Conservation (phyloP, 2,329 filamentous ascomycete genomes). For the Exophiala lecanii-corni region DNA sequence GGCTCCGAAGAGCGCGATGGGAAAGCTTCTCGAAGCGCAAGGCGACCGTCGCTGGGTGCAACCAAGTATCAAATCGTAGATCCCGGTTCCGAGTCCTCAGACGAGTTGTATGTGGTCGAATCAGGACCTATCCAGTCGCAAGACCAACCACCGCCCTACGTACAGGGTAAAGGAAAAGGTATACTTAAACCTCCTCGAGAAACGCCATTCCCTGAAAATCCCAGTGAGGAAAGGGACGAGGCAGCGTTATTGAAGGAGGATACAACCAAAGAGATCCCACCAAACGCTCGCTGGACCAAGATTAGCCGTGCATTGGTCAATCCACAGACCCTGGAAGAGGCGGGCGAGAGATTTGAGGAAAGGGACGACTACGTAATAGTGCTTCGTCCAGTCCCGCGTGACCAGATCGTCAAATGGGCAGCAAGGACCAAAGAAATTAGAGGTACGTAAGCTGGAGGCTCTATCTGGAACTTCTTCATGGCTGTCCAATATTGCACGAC, state of each 20-base stretch:
- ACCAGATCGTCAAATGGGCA: slow-evolving; percentile 86
- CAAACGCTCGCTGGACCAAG: slow-evolving; percentile 80
- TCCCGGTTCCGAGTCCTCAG: too few relatives aligned
- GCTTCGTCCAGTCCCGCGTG: slow-evolving; percentile 75
- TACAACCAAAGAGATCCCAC: slow-evolving; percentile 63
- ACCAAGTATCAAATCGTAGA: too few relatives aligned
- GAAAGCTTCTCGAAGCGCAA: too few relatives aligned
- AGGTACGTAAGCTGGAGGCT: too few relatives aligned
- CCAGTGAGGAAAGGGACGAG: slow-evolving; percentile 76
- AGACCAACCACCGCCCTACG: too few relatives aligned
- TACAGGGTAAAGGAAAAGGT: slow-evolving; percentile 67
- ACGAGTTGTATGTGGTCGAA: too few relatives aligned
- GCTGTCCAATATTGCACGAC: too few relatives aligned
- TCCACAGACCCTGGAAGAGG: slow-evolving; percentile 75
- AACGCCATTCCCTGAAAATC: slow-evolving; percentile 76
- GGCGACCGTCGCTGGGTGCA: too few relatives aligned
- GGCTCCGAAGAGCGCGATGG: too few relatives aligned
- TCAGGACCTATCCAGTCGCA: too few relatives aligned
- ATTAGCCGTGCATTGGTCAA: slow-evolving; percentile 86
- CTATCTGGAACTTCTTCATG: too few relatives aligned
- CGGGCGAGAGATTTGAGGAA: slow-evolving; percentile 88
- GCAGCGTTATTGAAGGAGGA: slow-evolving; percentile 88
- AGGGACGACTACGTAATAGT: slow-evolving; percentile 93
- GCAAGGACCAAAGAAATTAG: slow-evolving; percentile 74
- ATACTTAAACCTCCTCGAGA: slow-evolving; percentile 79